These are phyloP conservation scores for Pichia sp. DNA, from an alignment of 1,139 yeast species.

Conservation along the genomic window DNA sequence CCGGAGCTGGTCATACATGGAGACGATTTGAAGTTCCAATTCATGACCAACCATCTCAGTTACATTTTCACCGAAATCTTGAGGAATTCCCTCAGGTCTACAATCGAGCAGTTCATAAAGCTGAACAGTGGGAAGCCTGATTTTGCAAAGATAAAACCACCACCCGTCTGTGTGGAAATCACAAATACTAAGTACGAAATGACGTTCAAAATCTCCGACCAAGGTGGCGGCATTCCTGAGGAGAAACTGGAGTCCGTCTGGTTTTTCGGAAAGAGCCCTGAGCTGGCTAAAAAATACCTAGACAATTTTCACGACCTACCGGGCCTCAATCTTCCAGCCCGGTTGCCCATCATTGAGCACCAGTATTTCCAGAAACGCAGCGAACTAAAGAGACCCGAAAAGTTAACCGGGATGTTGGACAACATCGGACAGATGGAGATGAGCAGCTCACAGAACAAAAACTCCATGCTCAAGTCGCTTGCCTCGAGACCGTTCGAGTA, in stretches of 20 bases:
- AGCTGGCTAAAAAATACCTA: conserved; percentile 51
- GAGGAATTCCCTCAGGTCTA: conserved; percentile 62
- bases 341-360: conserved; percentile 26
- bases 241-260: conserved; percentile 62
- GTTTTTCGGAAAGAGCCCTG: conserved; percentile 76
- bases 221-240: conserved; percentile 78
- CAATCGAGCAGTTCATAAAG: conserved; percentile 16
- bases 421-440: conserved; percentile 41
- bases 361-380: conserved; percentile 14
- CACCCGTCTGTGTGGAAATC: conserved; percentile 70
- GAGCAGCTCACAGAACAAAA: conserved; percentile 24
- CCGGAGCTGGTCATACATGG: conserved; percentile 79
- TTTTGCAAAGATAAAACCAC: conserved; percentile 40
- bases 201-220: conserved; percentile 76
- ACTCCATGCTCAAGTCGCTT: conserved; percentile 48
- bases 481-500: conserved; percentile 69
- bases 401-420: conserved; percentile 26
- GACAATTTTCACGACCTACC: conserved; percentile 67
- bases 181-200: conserved; percentile 64
- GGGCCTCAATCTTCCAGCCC: conserved; percentile 38
- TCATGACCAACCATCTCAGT: conserved; percentile 80
- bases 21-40: conserved; percentile 63
- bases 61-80: conserved; percentile 82
- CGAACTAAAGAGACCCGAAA: conserved; percentile 8
- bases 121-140: conserved; percentile 21